Evolutionary conservation across 345 rosid species (phyloP).

Genomic region (Erysimum cheiranthoides): DNA sequence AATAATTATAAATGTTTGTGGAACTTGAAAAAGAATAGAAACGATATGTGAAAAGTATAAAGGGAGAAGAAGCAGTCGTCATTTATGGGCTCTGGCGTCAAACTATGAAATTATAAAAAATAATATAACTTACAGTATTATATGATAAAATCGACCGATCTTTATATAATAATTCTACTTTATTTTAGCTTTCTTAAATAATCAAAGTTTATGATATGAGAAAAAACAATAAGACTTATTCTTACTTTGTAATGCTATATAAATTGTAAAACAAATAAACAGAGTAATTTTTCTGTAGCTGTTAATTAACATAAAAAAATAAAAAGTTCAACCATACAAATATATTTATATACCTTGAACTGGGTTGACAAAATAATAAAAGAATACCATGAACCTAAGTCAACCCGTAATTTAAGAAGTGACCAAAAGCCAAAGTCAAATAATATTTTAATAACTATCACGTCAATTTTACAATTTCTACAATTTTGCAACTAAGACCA

Average conservation of each 20-base stretch:
- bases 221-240: conserved; percentile 20
- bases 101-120: not conserved
- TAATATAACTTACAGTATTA: conserved; percentile 2
- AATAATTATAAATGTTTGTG: not conserved
- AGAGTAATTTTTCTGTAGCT: conserved; percentile 2
- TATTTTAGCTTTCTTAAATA: conserved; percentile 2
- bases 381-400: conserved; percentile 21
- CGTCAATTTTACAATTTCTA: conserved; percentile 26
- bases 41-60: not conserved
- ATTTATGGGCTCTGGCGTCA: conserved; percentile 23
- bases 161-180: conserved; percentile 13
- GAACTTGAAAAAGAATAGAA: not conserved
- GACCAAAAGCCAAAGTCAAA: conserved; percentile 42
- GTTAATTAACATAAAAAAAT: conserved; percentile 26
- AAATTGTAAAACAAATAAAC: not conserved
- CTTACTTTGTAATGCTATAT: conserved; percentile 21
- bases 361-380: conserved; percentile 26
- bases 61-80: conserved; percentile 18
- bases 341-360: conserved; percentile 23
- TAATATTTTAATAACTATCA: conserved; percentile 22
- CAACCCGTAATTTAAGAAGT: conserved; percentile 29
- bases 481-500: conserved; percentile 19
- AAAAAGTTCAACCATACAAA: conserved; percentile 17
- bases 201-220: conserved; percentile 9
- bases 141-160: conserved; percentile 16